phyloP scores from a whole-genome alignment of 441 rosid species.

The Arabidopsis hybrid region DNA sequence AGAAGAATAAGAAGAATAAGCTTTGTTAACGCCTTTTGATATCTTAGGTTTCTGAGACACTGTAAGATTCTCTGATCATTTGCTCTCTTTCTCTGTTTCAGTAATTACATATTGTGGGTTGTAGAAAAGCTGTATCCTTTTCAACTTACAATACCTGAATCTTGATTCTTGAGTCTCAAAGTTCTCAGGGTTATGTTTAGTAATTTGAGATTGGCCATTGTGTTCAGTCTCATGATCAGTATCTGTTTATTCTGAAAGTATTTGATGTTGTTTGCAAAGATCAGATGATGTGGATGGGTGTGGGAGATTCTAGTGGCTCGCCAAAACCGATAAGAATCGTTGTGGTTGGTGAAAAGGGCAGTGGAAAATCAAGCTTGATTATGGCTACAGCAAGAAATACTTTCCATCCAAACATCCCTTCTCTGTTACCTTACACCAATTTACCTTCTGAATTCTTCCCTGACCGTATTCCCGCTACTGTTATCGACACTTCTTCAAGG shows the following conservation, averaged over 20 bases:
- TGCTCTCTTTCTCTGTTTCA: slow-evolving; percentile 18
- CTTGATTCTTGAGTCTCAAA: not conserved
- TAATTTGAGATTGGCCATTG: slow-evolving; percentile 11
- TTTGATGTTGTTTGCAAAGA: slow-evolving; percentile 9
- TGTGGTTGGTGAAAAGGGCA: slow-evolving; percentile 85
- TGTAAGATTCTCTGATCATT: not conserved
- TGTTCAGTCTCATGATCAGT: not conserved
- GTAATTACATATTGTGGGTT: not conserved
- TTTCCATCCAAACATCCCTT: slow-evolving; percentile 61
- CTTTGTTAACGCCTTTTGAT: slow-evolving; percentile 17
- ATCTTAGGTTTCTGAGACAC: slow-evolving; percentile 5
- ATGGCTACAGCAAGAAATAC: slow-evolving; percentile 60
- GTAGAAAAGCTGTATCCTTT: slow-evolving; percentile 1
- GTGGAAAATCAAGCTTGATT: slow-evolving; percentile 91
- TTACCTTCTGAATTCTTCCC: slow-evolving; percentile 74
- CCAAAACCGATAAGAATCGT: slow-evolving; percentile 65
- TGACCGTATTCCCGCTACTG: slow-evolving; percentile 72
- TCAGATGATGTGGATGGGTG: slow-evolving; percentile 22
- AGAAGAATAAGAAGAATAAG: not conserved
- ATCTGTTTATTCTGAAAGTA: not conserved
- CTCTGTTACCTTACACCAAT: slow-evolving; percentile 68
- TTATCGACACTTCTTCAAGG: slow-evolving; percentile 89
- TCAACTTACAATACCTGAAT: slow-evolving; percentile 1
- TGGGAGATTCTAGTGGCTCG: slow-evolving; percentile 46
- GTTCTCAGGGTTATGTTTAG: slow-evolving; percentile 4